Conservation (phyloP, 2,329 filamentous ascomycete genomes). For the Emergomyces africanus region DNA sequence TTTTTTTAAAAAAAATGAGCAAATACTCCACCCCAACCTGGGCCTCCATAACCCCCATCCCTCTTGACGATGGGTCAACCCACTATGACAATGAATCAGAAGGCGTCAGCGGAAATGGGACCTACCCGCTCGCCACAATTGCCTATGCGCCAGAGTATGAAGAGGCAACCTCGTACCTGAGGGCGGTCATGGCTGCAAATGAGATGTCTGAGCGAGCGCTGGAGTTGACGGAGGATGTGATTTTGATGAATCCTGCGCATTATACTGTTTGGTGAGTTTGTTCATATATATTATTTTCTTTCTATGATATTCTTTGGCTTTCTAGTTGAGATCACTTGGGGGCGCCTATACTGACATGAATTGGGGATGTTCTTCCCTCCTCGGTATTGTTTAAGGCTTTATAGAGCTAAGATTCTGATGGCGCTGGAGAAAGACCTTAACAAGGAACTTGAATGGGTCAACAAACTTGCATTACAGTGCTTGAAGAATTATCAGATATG, state of each 20-base stretch:
- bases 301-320: background rate
- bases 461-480: constrained; percentile 65
- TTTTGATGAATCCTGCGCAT: constrained; percentile 86
- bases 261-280: constrained; percentile 77
- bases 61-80: constrained; percentile 58
- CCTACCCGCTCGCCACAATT: constrained; percentile 70
- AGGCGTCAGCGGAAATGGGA: background rate
- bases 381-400: constrained; percentile 46
- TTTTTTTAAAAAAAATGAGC: constrained; percentile 9
- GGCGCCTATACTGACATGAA: background rate
- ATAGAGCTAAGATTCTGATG: constrained; percentile 68
- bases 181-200: constrained; percentile 80
- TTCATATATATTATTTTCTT: background rate
- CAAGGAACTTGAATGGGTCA: constrained; percentile 75
- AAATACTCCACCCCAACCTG: constrained; percentile 56
- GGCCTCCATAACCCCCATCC: constrained; percentile 69
- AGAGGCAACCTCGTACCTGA: constrained; percentile 85
- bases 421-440: constrained; percentile 51
- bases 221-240: constrained; percentile 75
- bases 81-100: constrained; percentile 2
- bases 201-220: constrained; percentile 72
- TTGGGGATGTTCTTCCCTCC: background rate
- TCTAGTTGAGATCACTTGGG: background rate
- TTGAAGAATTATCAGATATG: constrained; percentile 99
- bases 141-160: constrained; percentile 82